Evolutionary conservation across 179 eudicot species (phyloP), one percentile per base, ranked within the genome.

Genomic region (Heliamphora pulchella): DNA sequence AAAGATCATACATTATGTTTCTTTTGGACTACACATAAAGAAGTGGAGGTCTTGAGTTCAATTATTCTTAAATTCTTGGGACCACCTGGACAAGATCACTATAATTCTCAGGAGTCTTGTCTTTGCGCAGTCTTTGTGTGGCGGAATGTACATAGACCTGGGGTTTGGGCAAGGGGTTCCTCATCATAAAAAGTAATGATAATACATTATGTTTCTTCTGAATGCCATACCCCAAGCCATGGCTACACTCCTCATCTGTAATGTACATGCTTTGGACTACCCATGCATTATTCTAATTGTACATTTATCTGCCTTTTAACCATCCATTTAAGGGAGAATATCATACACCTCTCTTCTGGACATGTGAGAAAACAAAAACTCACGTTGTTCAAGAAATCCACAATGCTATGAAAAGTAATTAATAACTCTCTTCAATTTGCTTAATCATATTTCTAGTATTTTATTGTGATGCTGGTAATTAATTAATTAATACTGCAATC

Each of bases 231-330:
- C 43, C 47, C 6, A 51, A 14, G 62, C 64, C 46, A 48, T 10
- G 47, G 4, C 48, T 63, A 50, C 71, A 39, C 47, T 77, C 47
- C 47, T 22, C n/a, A 53, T 31, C 46, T 22, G 51, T 58, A 54
- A 46, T 58, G 8, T 75, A n/a, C 15, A 39, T 74, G 77, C 64
- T 57, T 75, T 57, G 65, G 53, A 75, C 10, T 71, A 51, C 43
- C 75, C 71, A 46, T 70, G 73, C 1, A 18, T 53, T 69, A 17
- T 17, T 46, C 31, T 22, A 14, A 46, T 2, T 74, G 20, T 46
- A 22, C 46, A 54, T 74, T 74, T 53, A 14, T 31, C 57, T 13
- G 51, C 68, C 47, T 9, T 31, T n/a, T 46, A 61, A n/a, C 61
- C 53, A 9, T 14, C 3, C 31, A 65, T 1, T 58, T 57, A 8